Percentiles rank a stretch among this genome's conserved stretches.
Evolutionary conservation across 176 grass and related monocot species (phyloP).

Genomic region (Chloris gayana): DNA sequence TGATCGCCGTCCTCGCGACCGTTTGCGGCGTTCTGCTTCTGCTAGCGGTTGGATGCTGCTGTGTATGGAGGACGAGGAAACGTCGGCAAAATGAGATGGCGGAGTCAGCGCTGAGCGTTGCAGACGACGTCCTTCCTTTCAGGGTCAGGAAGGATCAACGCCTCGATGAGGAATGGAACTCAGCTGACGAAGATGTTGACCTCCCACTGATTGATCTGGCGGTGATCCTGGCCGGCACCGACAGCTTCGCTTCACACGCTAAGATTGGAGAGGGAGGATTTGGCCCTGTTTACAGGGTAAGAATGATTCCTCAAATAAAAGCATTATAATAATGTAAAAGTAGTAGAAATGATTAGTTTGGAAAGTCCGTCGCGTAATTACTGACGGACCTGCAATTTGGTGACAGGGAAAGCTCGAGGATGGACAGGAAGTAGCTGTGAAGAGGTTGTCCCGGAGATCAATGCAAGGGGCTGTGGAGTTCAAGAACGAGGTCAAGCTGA

Average conservation of each 20-base stretch:
- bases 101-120: background rate
- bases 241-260: constrained; percentile 18
- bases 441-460: constrained; percentile 52
- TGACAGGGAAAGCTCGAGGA: constrained; percentile 56
- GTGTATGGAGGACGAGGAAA: constrained; percentile 14
- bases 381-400: background rate
- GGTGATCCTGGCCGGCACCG: constrained; percentile 20
- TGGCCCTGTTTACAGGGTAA: constrained; percentile 62
- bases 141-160: constrained; percentile 15
- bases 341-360: background rate
- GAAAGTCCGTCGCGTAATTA: background rate
- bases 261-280: constrained; percentile 63
- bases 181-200: constrained; percentile 30
- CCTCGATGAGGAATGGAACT: constrained; percentile 1
- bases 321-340: background rate
- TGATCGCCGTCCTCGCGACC: background rate
- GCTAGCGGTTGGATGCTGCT: constrained; percentile 7
- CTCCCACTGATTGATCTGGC: constrained; percentile 39
- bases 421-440: constrained; percentile 55
- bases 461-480: constrained; percentile 46
- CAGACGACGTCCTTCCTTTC: constrained; percentile 14
- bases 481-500: constrained; percentile 59
- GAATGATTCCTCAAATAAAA: background rate
- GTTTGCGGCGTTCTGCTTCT: constrained; percentile 27
- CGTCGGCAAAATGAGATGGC: too few relatives aligned